Conservation (phyloP, 2,329 filamentous ascomycete species). For the Aureobasidium vineae region DNA sequence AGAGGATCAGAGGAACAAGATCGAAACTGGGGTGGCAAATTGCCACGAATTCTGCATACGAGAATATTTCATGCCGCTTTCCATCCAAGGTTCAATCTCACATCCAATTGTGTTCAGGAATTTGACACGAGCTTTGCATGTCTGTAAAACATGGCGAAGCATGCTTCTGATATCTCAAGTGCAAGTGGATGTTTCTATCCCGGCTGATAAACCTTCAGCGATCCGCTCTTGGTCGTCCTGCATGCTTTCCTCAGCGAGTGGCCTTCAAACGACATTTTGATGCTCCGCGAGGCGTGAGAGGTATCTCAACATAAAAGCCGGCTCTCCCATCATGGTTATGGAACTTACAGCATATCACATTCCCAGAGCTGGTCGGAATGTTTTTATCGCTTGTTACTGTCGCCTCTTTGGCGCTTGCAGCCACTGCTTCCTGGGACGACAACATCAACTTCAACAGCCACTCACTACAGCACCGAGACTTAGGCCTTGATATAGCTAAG, state of each 20-base stretch:
- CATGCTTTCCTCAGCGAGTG: too few species aligned
- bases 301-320: too few species aligned
- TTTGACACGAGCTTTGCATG: constrained; percentile 6
- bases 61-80: too few species aligned
- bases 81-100: neutral
- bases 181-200: neutral
- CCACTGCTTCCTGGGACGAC: constrained; percentile 7
- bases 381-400: neutral
- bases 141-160: neutral
- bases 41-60: too few species aligned
- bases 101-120: neutral
- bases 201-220: neutral
- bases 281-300: too few species aligned
- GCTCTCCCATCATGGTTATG: too few species aligned
- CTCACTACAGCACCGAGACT: constrained; percentile 8
- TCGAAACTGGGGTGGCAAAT: too few species aligned
- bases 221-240: too few species aligned
- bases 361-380: neutral
- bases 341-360: too few species aligned
- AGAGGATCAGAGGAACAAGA: too few species aligned
- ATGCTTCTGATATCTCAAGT: neutral
- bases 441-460: constrained; percentile 15
- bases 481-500: constrained; percentile 7
- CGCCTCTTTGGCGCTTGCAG: neutral
- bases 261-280: too few species aligned